These are phyloP conservation scores for Sonneratia alba DNA, from an alignment of 345 rosid species.

Conservation along the genomic window DNA sequence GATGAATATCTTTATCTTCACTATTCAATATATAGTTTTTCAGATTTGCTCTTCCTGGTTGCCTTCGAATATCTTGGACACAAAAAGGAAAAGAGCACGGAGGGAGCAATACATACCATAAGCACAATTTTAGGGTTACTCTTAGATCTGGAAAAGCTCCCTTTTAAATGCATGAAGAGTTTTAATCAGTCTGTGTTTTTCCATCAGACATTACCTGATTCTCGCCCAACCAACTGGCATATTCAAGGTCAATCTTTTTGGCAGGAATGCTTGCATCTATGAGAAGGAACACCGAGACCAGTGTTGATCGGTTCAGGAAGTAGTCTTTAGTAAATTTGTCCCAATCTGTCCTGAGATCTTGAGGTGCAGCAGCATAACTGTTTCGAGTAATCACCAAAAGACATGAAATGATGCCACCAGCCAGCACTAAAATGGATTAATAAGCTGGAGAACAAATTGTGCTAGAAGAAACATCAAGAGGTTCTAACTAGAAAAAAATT, in stretches of 20 bases:
- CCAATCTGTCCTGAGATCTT: conserved; percentile 72
- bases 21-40: neutral
- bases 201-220: conserved; percentile 52
- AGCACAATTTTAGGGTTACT: neutral
- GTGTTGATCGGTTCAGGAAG: conserved; percentile 70
- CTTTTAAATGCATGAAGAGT: neutral
- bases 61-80: neutral
- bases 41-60: neutral
- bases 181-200: neutral
- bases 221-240: conserved; percentile 95
- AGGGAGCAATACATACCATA: neutral
- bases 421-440: neutral
- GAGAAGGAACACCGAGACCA: conserved; percentile 84
- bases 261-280: conserved; percentile 91
- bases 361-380: conserved; percentile 93
- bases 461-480: neutral
- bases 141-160: neutral
- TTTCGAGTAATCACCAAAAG: neutral
- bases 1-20: neutral
- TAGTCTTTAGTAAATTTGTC: conserved; percentile 73
- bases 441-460: neutral
- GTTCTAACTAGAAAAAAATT: neutral
- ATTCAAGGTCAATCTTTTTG: conserved; percentile 81
- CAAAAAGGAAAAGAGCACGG: neutral
- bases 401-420: neutral